These are phyloP conservation scores for Sugiyamaella neomexicana DNA, from an alignment of 1,139 yeast genomes.

Conservation along the genomic window DNA sequence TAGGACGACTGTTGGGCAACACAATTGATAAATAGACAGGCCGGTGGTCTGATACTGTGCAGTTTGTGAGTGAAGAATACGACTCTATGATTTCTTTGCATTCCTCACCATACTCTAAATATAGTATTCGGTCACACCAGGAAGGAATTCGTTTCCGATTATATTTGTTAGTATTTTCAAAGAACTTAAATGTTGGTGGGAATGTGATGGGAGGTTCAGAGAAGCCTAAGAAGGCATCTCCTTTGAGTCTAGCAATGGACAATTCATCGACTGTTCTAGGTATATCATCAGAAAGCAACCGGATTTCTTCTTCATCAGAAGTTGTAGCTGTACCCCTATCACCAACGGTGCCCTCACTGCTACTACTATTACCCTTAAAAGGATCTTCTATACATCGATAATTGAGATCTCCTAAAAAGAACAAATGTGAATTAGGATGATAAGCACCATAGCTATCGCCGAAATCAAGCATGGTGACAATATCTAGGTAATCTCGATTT, in stretches of 20 bases:
- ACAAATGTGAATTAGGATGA: slow-evolving; percentile 58
- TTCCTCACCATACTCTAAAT: slow-evolving; percentile 47
- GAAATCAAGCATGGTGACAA: slow-evolving; percentile 58
- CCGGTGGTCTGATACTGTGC: slow-evolving; percentile 48
- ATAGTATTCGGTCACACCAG: slow-evolving; percentile 86
- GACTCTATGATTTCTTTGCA: slow-evolving; percentile 24
- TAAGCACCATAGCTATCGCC: slow-evolving; percentile 60
- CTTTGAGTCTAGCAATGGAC: slow-evolving; percentile 45
- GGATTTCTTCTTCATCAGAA: slow-evolving; percentile 5
- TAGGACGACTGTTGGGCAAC: slow-evolving; percentile 25
- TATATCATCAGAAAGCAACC: slow-evolving; percentile 1
- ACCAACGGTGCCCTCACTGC: not conserved
- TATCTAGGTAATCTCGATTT: slow-evolving; percentile 50
- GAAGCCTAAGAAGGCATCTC: slow-evolving; percentile 59
- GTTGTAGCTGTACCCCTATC: no score
- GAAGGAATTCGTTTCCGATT: slow-evolving; percentile 68
- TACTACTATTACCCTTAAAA: not conserved
- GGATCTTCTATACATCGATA: slow-evolving; percentile 54
- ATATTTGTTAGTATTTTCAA: slow-evolving; percentile 47
- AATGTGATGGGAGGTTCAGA: slow-evolving; percentile 62
- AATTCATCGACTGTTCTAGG: slow-evolving; percentile 57
- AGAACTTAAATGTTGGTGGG: slow-evolving; percentile 75
- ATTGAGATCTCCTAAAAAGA: slow-evolving; percentile 81
- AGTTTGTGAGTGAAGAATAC: slow-evolving; percentile 49
- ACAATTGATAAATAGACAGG: slow-evolving; percentile 47